Evolutionary conservation across 176 grass and related monocot species (phyloP).

Genomic region (Zea mays): DNA sequence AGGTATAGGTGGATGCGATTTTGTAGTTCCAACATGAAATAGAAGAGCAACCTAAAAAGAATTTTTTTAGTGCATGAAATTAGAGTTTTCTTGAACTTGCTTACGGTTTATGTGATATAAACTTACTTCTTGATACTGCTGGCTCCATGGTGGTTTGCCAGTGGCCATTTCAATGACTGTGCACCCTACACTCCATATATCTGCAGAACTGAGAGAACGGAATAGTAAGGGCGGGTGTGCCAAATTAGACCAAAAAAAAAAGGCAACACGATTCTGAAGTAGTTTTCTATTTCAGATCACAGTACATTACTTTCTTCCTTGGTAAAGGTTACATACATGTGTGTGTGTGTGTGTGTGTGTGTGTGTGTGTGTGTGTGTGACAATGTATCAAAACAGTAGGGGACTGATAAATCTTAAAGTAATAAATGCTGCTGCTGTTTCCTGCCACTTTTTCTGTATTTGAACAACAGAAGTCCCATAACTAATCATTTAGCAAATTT

Average conservation of each 20-base stretch:
- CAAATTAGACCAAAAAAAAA: conserved; percentile 39
- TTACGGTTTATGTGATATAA: not conserved
- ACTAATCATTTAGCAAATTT: conserved; percentile 13
- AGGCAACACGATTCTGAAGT: conserved; percentile 18
- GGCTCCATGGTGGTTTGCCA: conserved; percentile 96
- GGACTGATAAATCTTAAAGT: too few species aligned
- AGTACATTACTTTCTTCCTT: conserved; percentile 18
- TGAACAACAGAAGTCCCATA: not conserved
- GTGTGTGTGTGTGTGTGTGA: too few species aligned
- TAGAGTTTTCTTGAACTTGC: not conserved
- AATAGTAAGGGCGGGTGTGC: conserved; percentile 7
- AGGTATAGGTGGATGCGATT: conserved; percentile 97
- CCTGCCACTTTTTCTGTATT: conserved; percentile 22
- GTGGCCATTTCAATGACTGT: conserved; percentile 99
- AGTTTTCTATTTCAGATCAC: conserved; percentile 18
- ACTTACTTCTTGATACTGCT: conserved; percentile 91
- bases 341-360: too few species aligned
- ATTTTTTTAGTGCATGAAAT: conserved; percentile 20
- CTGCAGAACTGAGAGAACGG: conserved; percentile 71
- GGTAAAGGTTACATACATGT: conserved; percentile 26
- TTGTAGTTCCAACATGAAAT: conserved; percentile 97
- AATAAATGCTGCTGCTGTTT: conserved; percentile 18
- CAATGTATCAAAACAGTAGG: conserved; percentile 9
- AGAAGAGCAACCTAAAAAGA: conserved; percentile 85
- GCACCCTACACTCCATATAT: conserved; percentile 99